Evolutionary conservation across 2,329 filamentous ascomycete species (phyloP).

Genomic region (Alternaria arborescens): DNA sequence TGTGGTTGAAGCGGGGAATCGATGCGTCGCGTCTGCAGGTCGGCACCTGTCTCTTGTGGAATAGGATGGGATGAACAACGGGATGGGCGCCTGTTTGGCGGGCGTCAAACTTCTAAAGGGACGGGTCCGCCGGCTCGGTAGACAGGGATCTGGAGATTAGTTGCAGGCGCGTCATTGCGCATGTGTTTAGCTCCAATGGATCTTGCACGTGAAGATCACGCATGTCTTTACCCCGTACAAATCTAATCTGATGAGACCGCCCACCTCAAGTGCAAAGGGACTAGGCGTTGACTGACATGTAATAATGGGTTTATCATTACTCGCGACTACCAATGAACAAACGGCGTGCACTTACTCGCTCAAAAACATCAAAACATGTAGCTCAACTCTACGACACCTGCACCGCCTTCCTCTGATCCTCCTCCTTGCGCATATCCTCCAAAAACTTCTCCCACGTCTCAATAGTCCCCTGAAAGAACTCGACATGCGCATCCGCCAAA

Average conservation of each 20-base stretch:
- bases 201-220: slow-evolving; percentile 21
- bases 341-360: not conserved
- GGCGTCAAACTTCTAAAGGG: slow-evolving; percentile 23
- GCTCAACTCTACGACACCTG: slow-evolving; percentile 23
- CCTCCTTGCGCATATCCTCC: slow-evolving; percentile 82
- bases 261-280: not conserved
- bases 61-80: slow-evolving; percentile 22
- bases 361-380: not conserved
- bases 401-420: slow-evolving; percentile 44
- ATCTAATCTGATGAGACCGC: not conserved
- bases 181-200: slow-evolving; percentile 12
- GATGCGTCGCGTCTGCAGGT: slow-evolving; percentile 15
- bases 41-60: slow-evolving; percentile 22
- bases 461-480: slow-evolving; percentile 82
- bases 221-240: not conserved
- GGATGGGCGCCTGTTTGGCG: slow-evolving; percentile 15
- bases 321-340: not conserved
- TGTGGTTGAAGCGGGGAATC: slow-evolving; percentile 24
- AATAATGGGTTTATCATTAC: not conserved
- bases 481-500: slow-evolving; percentile 83
- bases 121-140: slow-evolving; percentile 30
- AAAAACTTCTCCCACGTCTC: slow-evolving; percentile 90
- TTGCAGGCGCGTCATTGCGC: slow-evolving; percentile 17
- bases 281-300: not conserved
- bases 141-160: slow-evolving; percentile 9